phyloP scores from a whole-genome alignment of 148 eudicot genomes.

The Camellia sinensis region DNA sequence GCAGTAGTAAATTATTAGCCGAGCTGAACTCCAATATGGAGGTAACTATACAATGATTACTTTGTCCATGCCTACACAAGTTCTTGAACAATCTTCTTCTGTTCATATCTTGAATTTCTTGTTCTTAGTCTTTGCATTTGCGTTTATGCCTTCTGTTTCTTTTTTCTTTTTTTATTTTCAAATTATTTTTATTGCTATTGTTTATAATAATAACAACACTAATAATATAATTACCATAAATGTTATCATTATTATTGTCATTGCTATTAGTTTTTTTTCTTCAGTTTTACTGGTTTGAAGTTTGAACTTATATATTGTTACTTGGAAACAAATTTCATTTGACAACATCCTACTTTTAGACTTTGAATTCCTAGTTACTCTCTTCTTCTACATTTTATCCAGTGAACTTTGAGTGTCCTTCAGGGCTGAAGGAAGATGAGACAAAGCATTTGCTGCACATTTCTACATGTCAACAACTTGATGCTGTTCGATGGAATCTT shows the following conservation, averaged over 20 bases:
- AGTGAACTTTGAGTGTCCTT: conserved; percentile 20
- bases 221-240: background rate
- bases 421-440: conserved; percentile 59
- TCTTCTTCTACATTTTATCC: conserved; percentile 1
- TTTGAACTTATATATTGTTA: background rate
- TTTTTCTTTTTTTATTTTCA: background rate
- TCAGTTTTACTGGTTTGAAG: background rate
- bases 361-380: background rate
- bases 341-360: background rate
- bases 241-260: background rate
- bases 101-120: background rate
- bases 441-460: conserved; percentile 74
- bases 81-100: background rate
- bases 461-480: conserved; percentile 43
- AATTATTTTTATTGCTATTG: background rate
- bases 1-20: background rate
- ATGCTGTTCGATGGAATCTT: conserved; percentile 79
- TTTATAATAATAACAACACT: background rate
- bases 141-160: background rate
- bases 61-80: background rate
- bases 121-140: background rate
- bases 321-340: conserved; percentile 1
- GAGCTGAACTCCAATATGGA: background rate
- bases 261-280: background rate
- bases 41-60: background rate